These are phyloP conservation scores for Boletus eberwhitei DNA, from an alignment of 768 basidiomycete species.

Conservation along the genomic window DNA sequence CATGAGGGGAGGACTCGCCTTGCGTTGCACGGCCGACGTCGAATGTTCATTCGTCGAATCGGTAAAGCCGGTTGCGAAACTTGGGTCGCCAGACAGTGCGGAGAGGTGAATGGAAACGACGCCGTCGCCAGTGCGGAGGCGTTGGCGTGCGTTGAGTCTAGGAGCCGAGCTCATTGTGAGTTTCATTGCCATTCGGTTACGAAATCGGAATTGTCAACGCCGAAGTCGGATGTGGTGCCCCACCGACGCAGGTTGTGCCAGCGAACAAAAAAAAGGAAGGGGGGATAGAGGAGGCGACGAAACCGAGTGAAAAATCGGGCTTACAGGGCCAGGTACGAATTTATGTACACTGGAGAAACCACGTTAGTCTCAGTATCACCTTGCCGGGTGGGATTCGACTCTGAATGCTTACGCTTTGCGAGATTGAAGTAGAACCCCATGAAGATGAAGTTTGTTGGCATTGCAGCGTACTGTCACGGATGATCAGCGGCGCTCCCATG, in stretches of 20 bases:
- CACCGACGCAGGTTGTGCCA: not conserved
- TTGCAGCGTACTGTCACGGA: slow-evolving; percentile 37
- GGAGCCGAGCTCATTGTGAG: not conserved
- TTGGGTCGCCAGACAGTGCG: slow-evolving; percentile 25
- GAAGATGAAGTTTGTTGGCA: slow-evolving; percentile 57
- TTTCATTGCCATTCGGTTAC: not conserved
- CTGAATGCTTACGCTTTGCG: slow-evolving; percentile 45
- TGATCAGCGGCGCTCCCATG: not conserved
- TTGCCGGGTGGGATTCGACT: not conserved
- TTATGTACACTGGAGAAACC: slow-evolving; percentile 45
- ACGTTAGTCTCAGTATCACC: not conserved
- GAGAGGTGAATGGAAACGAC: slow-evolving; percentile 44
- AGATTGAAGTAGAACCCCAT: slow-evolving; percentile 51
- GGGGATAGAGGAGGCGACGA: too few species aligned
- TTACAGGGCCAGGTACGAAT: slow-evolving; percentile 51
- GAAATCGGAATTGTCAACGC: not conserved
- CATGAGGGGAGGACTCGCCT: not conserved
- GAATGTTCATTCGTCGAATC: not conserved
- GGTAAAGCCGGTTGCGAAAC: slow-evolving; percentile 3
- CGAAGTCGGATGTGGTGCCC: not conserved
- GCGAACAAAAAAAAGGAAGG: not conserved
- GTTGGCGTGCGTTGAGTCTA: slow-evolving; percentile 46
- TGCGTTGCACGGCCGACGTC: not conserved
- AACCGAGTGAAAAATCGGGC: not conserved
- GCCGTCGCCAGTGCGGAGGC: slow-evolving; percentile 36